Conservation (phyloP, 2,329 filamentous ascomycete genomes). For the Diaporthe longicolla region DNA sequence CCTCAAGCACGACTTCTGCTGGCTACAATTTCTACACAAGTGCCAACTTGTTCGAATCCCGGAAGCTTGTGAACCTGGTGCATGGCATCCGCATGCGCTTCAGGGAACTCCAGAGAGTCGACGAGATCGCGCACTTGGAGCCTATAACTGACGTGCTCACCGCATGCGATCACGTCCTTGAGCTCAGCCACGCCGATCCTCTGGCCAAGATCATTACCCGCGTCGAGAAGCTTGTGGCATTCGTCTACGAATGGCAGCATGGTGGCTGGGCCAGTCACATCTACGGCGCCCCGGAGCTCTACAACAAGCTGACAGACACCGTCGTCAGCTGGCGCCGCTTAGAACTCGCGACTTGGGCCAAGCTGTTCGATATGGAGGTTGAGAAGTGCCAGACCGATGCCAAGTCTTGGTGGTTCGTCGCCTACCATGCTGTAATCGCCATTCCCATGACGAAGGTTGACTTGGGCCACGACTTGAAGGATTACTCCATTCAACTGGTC, state of each 20-base stretch:
- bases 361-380: constrained; percentile 87
- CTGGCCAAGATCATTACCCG: constrained; percentile 88
- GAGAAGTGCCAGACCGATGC: constrained; percentile 83
- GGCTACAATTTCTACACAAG: constrained; percentile 93
- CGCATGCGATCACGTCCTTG: constrained; percentile 81
- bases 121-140: constrained; percentile 80
- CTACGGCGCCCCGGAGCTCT: constrained; percentile 77
- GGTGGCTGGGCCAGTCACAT: constrained; percentile 86
- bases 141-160: constrained; percentile 82
- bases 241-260: constrained; percentile 94
- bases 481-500: constrained; percentile 79
- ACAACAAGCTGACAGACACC: constrained; percentile 83
- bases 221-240: constrained; percentile 87
- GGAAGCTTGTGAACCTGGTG: constrained; percentile 79
- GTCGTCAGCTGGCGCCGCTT: constrained; percentile 92
- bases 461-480: constrained; percentile 69
- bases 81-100: constrained; percentile 81
- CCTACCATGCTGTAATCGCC: constrained; percentile 89
- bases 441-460: constrained; percentile 78
- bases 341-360: constrained; percentile 92
- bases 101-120: constrained; percentile 74
- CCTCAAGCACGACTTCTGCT: constrained; percentile 52
- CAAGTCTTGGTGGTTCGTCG: constrained; percentile 95
- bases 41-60: constrained; percentile 81
- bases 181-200: constrained; percentile 84